These are phyloP conservation scores for Biscogniauxia marginata DNA, from an alignment of 2,329 filamentous ascomycete species.

Conservation along the genomic window DNA sequence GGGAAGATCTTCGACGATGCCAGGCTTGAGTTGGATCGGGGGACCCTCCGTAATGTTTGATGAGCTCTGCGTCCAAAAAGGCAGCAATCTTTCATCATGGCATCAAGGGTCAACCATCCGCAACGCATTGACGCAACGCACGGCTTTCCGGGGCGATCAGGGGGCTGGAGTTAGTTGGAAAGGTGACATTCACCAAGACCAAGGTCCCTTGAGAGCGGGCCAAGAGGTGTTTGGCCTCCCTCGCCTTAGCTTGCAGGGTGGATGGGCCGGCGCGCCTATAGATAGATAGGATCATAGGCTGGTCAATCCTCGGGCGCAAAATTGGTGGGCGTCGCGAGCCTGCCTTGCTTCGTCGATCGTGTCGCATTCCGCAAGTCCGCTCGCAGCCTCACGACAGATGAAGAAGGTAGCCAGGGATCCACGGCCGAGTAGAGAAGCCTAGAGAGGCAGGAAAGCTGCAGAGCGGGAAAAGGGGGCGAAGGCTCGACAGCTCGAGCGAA, in stretches of 20 bases:
- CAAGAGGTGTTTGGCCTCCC: background rate
- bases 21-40: background rate
- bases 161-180: background rate
- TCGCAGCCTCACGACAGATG: slow-evolving; percentile 22
- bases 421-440: slow-evolving; percentile 1
- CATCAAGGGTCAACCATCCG: background rate
- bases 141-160: slow-evolving; percentile 10
- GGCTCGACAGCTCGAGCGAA: background rate
- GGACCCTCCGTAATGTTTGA: slow-evolving; percentile 3
- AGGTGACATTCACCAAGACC: background rate
- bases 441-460: slow-evolving; percentile 11
- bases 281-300: background rate
- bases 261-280: too few species aligned
- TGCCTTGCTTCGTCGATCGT: slow-evolving; percentile 16
- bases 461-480: background rate
- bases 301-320: background rate
- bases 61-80: slow-evolving; percentile 5
- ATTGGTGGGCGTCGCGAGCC: background rate
- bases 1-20: slow-evolving; percentile 4
- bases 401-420: slow-evolving; percentile 25
- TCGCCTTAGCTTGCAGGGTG: background rate
- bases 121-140: slow-evolving; percentile 4
- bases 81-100: background rate
- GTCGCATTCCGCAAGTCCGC: slow-evolving; percentile 26
- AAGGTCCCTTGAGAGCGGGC: background rate